Evolutionary conservation across 177 flowering plant genomes (phyloP), one percentile per base, ranked within the genome.

Genomic region (Vitis hybrid): DNA sequence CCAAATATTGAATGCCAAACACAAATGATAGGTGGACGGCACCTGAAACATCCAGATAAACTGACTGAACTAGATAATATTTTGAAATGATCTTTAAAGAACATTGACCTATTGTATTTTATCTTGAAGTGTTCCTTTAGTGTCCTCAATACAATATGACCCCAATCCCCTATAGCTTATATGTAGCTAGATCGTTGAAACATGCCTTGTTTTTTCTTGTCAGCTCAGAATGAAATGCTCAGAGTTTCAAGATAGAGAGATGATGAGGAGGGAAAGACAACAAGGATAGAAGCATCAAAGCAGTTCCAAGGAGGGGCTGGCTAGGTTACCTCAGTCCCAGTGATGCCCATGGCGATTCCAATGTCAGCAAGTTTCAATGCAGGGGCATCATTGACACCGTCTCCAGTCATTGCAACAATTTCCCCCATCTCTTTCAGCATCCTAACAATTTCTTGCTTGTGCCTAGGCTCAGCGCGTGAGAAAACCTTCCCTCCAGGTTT

Each of bases 351-450:
- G 27, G 94, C 87, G 75, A 92, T 86, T 64, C 97, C 97, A 68
- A 91, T 91, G 67, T 90, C 92, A 60, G 97, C 97, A 11, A 90
- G 83, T 78, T 92, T 92, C 61, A 92, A 75, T 19, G 97, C 97
- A 68, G 97, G 97, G 52, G 97, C 97, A 84, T 90, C 95, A 75
- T 92, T 92, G 48, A 92, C 97, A 11, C 97, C 97, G 69, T 92
- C 97, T 57, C 97, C 97, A 14, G 97, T 92, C 97, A 92, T 92
- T 68, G 97, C 97, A 69, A 92, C 97, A 77, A 90, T 75, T 66
- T 92, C 93, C 4, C 91, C 94, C 85, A 79, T 84, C 58, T 90
- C 93, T 67, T 92, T 90, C 54, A 92, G 82, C 86, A 86, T 79
- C 74, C 97, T 85, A 0, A 92, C 97, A 59, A 92, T 89, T 7